Base-by-base conservation (phyloP, 805 yeast genomes). In the Maudiozyma serrabonitensis region DNA sequence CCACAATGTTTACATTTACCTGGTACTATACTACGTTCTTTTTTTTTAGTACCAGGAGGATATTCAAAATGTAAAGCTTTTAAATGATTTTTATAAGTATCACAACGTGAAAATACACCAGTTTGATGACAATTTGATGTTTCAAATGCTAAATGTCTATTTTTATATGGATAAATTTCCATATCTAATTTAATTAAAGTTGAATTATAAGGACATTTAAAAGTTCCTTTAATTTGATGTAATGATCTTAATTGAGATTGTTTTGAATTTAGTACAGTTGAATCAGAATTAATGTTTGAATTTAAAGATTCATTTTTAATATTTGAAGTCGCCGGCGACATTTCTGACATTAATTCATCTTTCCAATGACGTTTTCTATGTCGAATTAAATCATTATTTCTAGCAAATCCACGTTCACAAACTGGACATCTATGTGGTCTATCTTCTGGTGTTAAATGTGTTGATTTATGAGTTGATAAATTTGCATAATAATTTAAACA, bases 11-110 rank as follows among this genome's bases (percentile, higher is more conserved):
- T 80, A 68, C 97, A 90, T 49, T 71, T 72, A 7, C 97, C 97
- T 19, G 74, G 65, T 41, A 82, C 86, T 46, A 78, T 75, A 19
- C 68, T 65, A 54, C 97, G 75, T 58, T 87, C 84, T 52, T 78
- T 81, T 67, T 88, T 87, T 61, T 82, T 79, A 3, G 95, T 88
- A 6, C 95, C 95, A 39, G 76, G 76, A 5, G 96, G 96, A 66
- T 89, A 89, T 55, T 79, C 84, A 64, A 89, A 89, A 62, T 89
- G 97, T 53, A 89, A 75, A 1, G 96, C 95, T 64, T 86, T 87
- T 53, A 89, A 72, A 67, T 89, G 97, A 67, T 89, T 89, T 62
- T 89, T 89, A 69, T 80, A 89, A 4, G 97, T 89, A 63, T 89
- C 97, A 63, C 96, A 85, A 46, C 97, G 75, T 12, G 89, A 81